Evolutionary conservation across 2,329 filamentous ascomycete genomes (phyloP), one percentile per base, ranked within the genome.

Genomic region (Annulohypoxylon truncatum): DNA sequence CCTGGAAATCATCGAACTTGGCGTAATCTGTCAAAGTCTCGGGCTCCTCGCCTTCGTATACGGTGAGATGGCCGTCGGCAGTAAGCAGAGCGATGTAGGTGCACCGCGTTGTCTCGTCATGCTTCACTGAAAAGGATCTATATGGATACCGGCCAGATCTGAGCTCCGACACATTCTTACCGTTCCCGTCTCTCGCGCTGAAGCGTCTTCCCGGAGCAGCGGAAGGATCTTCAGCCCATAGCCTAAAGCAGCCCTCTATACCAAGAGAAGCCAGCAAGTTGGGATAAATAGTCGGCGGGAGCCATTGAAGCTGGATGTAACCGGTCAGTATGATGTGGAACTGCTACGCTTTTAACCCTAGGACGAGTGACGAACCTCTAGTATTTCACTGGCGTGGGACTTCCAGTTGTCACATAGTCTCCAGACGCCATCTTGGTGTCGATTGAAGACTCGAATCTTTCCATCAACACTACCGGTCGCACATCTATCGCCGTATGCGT

Each of bases 401-500:
- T 87, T 89, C 93, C 94, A 97, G 61, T 89, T 93, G 80, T 98
- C 95, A 76, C 90, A 92, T 35, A 96, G 82, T 54, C 88, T 85
- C 93, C 94, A 97, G 61, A 87, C 83, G 42, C 89, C 89, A 72
- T 93, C 91, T 71, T 90, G 89, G 76, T 96, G 91, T 50, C 90
- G 87, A 79, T 95, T 93, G 86, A 95, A 97, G 68, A 97, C 92
- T 76, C 94, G 93, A 74, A 98, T 91, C 77, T 92, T 93, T 78
- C 97, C 95, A 78, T 98, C 95, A 15, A 95, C 92, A 15, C 93
- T 96, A 31, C 93, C 94, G 2, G 94, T 96, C 42, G 94, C 92
- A 83, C 95, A 94, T 72, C 94, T 92, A 74, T 93, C 94, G 72
- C 94, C 95, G 78, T 97, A 97, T 71, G 90, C 90, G 79, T 97